Percentiles rank a stretch among this genome's conserved stretches.
Conservation (phyloP, 805 yeast species). For the Candida taoyuanica region DNA sequence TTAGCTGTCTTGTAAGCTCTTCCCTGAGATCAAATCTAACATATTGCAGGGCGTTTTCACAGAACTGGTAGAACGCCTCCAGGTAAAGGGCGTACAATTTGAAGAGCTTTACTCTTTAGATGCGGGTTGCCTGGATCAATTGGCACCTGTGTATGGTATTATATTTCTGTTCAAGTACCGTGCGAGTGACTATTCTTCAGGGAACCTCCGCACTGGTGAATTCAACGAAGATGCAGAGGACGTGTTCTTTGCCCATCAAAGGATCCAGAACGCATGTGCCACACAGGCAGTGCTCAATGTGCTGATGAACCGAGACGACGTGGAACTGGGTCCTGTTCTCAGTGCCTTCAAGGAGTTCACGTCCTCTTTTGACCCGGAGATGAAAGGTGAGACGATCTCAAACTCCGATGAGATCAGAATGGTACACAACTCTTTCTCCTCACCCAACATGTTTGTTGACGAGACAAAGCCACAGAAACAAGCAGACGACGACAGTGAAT, state of each 20-base stretch:
- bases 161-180: constrained; percentile 61
- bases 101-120: constrained; percentile 56
- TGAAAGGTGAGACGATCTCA: constrained; percentile 58
- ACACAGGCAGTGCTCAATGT: constrained; percentile 64
- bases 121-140: constrained; percentile 31
- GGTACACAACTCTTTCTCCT: constrained; percentile 57
- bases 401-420: constrained; percentile 52
- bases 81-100: constrained; percentile 49
- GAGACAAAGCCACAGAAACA: constrained; percentile 28
- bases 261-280: constrained; percentile 68
- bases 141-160: constrained; percentile 50
- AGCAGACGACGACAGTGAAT: constrained; percentile 41
- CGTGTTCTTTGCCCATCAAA: constrained; percentile 59
- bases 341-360: constrained; percentile 45
- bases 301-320: constrained; percentile 38
- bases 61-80: constrained; percentile 52
- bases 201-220: constrained; percentile 39
- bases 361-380: constrained; percentile 46
- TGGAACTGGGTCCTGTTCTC: constrained; percentile 47
- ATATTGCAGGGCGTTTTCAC: constrained; percentile 50
- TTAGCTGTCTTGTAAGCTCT: too few species aligned
- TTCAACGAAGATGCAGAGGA: constrained; percentile 34
- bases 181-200: constrained; percentile 30
- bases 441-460: constrained; percentile 48
- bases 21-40: too few species aligned